Conservation (phyloP, 225 moss, liverwort and hornwort genomes). For the Rhytidiadelphus loreus region DNA sequence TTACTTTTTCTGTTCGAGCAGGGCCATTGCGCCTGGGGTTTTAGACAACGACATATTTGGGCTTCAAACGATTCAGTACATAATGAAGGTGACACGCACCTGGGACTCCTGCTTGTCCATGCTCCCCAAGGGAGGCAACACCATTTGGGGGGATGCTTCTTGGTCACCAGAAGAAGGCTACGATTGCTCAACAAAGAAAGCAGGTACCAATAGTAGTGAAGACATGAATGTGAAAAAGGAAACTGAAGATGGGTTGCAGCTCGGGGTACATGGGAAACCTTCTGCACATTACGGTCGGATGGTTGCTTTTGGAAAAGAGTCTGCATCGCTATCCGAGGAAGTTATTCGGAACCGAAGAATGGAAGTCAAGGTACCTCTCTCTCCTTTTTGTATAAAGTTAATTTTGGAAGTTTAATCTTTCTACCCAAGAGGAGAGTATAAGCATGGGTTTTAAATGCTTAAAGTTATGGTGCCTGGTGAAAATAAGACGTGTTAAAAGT, state of each 20-base stretch:
- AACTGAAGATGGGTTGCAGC: slow-evolving; percentile 3
- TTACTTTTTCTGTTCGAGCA: slow-evolving; percentile 7
- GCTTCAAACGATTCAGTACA: slow-evolving; percentile 84
- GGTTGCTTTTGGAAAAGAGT: slow-evolving; percentile 78
- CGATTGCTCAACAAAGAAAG: slow-evolving; percentile 47
- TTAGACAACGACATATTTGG: slow-evolving; percentile 83
- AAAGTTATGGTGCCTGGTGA: neutral
- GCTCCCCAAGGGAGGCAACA: slow-evolving; percentile 86
- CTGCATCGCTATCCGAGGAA: slow-evolving; percentile 33
- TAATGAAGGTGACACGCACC: slow-evolving; percentile 91
- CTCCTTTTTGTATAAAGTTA: neutral
- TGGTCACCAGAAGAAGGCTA: slow-evolving; percentile 99
- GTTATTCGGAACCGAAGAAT: slow-evolving; percentile 15
- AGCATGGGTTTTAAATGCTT: neutral
- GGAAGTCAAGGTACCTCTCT: slow-evolving; percentile 23
- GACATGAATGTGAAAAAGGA: neutral
- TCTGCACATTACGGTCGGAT: slow-evolving; percentile 84
- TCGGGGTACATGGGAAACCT: slow-evolving; percentile 70
- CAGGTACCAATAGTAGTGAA: neutral
- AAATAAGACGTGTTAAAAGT: neutral
- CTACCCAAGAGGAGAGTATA: neutral
- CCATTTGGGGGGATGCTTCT: slow-evolving; percentile 71
- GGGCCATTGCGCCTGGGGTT: slow-evolving; percentile 89
- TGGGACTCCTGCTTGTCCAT: slow-evolving; percentile 98
- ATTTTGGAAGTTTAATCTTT: neutral